A percentile compares a stretch with the other conserved stretches of the same genome.
Conservation (phyloP, 2,329 filamentous ascomycete genomes). For the Talaromyces sp. region DNA sequence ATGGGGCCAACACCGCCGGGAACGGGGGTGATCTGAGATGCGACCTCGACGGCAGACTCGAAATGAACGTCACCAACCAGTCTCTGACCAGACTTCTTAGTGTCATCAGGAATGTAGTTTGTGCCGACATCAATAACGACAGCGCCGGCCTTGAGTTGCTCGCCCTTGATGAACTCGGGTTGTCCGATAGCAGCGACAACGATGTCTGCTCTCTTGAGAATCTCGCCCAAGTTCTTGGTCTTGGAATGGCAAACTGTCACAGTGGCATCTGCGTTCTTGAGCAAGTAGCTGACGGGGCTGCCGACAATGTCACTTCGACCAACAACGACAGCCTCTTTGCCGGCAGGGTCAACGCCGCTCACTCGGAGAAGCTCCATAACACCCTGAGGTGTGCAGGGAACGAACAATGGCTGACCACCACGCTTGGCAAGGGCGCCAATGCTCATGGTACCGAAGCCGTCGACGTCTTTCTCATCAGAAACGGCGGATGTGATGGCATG, state of each 20-base stretch:
- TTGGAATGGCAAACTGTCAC: constrained; percentile 95
- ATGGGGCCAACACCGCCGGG: constrained; percentile 96
- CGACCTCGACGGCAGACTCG: constrained; percentile 77
- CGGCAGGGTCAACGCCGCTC: constrained; percentile 75
- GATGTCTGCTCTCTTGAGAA: constrained; percentile 82
- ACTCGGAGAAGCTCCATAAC: constrained; percentile 90
- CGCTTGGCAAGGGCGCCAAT: constrained; percentile 97
- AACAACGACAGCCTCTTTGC: constrained; percentile 92
- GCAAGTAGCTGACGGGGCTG: constrained; percentile 90
- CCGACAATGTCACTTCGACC: constrained; percentile 97
- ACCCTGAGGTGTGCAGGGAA: constrained; percentile 94
- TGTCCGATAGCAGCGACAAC: constrained; percentile 89
- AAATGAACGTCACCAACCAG: constrained; percentile 95
- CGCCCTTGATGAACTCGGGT: constrained; percentile 83
- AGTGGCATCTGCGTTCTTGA: constrained; percentile 94
- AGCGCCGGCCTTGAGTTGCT: constrained; percentile 92
- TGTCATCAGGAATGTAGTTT: constrained; percentile 86
- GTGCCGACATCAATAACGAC: constrained; percentile 97
- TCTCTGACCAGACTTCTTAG: constrained; percentile 87
- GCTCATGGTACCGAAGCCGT: constrained; percentile 90
- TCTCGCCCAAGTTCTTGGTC: constrained; percentile 69
- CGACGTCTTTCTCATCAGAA: constrained; percentile 91
- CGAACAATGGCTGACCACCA: constrained; percentile 83
- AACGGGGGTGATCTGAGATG: constrained; percentile 91
- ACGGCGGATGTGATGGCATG: constrained; percentile 88